Evolutionary conservation across 176 grass and related monocot species (phyloP).

Genomic region (Carex pumila): DNA sequence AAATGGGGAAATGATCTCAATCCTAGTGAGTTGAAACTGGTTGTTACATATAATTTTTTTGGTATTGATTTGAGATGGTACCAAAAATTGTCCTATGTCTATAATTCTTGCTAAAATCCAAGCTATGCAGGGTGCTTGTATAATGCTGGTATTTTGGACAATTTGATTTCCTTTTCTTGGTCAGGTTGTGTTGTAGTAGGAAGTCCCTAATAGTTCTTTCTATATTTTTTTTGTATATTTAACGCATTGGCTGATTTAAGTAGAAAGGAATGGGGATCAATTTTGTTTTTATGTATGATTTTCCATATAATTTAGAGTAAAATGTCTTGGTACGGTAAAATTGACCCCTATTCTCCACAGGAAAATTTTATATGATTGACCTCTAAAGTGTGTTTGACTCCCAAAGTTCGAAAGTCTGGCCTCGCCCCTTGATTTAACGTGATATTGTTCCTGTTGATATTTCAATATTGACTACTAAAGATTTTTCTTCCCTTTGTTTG

Average conservation of each 20-base stretch:
- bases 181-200: neutral
- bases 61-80: neutral
- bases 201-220: neutral
- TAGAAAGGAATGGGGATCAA: no score
- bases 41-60: neutral
- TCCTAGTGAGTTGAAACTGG: neutral
- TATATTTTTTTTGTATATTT: neutral
- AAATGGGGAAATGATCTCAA: neutral
- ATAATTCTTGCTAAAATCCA: neutral
- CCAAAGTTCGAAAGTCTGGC: no score
- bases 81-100: neutral
- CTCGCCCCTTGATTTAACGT: no score
- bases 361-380: no score
- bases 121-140: neutral
- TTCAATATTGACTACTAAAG: neutral
- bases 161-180: neutral
- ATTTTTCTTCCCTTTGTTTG: constrained; percentile 20
- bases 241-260: no score
- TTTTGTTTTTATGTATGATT: no score
- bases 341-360: no score
- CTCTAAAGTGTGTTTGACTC: no score
- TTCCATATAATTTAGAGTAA: no score
- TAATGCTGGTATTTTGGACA: neutral
- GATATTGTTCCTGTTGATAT: neutral
- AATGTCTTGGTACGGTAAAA: no score